Evolutionary conservation across 1,284 basidiomycete species (phyloP).

Genomic region (Bondarzewia mesenterica): DNA sequence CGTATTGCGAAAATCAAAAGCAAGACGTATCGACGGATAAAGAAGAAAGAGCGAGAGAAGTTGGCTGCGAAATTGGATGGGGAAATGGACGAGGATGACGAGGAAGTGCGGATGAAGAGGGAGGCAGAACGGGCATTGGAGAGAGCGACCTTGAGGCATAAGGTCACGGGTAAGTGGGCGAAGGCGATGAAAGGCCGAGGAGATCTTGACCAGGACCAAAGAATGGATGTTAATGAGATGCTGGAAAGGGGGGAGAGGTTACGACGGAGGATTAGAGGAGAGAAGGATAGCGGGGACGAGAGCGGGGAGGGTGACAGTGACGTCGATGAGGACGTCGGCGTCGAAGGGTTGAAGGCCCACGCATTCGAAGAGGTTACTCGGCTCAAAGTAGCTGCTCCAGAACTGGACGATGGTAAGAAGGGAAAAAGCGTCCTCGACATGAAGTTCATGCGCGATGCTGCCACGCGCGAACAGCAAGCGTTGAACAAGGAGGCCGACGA

Average conservation of each 20-base stretch:
- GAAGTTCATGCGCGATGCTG: conserved; percentile 95
- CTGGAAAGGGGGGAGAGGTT: conserved; percentile 67
- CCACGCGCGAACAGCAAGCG: conserved; percentile 54
- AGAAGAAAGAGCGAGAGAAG: conserved; percentile 70
- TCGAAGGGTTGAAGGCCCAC: conserved; percentile 44
- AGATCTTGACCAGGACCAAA: conserved; percentile 55
- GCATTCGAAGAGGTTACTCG: conserved; percentile 70
- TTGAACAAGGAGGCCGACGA: conserved; percentile 61
- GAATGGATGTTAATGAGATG: conserved; percentile 75
- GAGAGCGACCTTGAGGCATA: conserved; percentile 80
- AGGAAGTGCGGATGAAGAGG: conserved; percentile 53
- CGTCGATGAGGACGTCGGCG: conserved; percentile 28
- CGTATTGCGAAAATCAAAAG: conserved; percentile 94
- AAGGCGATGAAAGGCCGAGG: conserved; percentile 59
- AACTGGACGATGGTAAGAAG: conserved; percentile 26
- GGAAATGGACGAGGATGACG: conserved; percentile 39
- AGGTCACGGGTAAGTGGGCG: conserved; percentile 78
- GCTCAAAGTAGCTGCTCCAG: conserved; percentile 30
- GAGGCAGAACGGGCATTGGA: conserved; percentile 80
- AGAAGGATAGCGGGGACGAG: conserved; percentile 35
- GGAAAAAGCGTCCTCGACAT: conserved; percentile 76
- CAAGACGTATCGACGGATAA: conserved; percentile 85
- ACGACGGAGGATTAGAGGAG: conserved; percentile 63
- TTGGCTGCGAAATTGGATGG: conserved; percentile 46
- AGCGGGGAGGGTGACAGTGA: conserved; percentile 38